Conservation (phyloP, 2,329 filamentous ascomycete genomes). For the Cryphonectria nitschkei region DNA sequence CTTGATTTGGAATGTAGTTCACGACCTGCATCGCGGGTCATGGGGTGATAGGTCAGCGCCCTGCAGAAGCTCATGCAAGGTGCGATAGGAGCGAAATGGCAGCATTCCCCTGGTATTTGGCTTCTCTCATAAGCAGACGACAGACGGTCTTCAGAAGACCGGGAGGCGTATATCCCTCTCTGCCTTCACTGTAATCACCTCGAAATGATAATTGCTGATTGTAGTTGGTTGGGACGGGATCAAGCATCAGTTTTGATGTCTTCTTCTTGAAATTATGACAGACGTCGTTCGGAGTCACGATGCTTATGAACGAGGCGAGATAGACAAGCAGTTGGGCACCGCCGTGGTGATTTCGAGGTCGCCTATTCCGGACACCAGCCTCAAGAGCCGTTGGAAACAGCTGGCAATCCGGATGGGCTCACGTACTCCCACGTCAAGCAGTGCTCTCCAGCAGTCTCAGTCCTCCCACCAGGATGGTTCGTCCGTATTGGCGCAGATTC, state of each 20-base stretch:
- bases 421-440: not conserved
- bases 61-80: constrained; percentile 4
- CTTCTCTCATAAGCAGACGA: not conserved
- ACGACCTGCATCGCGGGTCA: not conserved
- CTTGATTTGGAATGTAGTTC: not conserved
- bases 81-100: not conserved
- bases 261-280: not conserved
- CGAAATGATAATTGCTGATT: not conserved
- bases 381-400: not conserved
- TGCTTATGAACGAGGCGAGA: not conserved
- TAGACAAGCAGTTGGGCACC: not conserved
- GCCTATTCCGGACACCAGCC: not conserved
- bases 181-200: not conserved
- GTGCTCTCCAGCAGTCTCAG: not conserved
- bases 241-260: not conserved
- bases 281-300: not conserved
- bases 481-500: constrained; percentile 15
- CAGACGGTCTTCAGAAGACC: not conserved
- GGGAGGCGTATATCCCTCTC: not conserved
- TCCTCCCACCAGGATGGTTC: not conserved
- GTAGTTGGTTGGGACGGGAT: not conserved
- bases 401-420: not conserved
- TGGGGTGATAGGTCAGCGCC: not conserved
- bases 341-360: not conserved
- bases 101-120: not conserved